phyloP scores from a whole-genome alignment of 2,329 filamentous ascomycete species.

The Pseudocercospora crystallina region DNA sequence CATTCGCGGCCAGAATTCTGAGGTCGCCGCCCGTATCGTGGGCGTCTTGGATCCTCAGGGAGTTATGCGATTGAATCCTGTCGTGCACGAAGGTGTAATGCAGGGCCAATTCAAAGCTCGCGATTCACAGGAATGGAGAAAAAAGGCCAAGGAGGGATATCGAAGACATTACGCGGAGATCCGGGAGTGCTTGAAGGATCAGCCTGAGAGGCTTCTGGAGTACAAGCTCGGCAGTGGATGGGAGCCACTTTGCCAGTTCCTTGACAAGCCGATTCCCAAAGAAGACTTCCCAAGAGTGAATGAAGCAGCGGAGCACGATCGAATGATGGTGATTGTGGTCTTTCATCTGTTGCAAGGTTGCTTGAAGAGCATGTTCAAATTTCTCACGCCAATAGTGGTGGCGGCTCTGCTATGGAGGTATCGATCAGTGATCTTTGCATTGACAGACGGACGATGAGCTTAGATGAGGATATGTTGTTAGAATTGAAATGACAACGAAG shows the following conservation, averaged over 20 bases:
- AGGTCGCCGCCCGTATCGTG: neutral
- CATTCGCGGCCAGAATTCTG: constrained; percentile 12
- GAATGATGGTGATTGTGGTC: constrained; percentile 11
- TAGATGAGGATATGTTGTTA: too few species aligned
- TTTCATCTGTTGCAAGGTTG: too few species aligned
- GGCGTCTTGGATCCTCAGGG: constrained; percentile 2
- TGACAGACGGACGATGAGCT: too few species aligned
- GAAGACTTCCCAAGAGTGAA: constrained; percentile 27
- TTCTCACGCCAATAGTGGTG: too few species aligned
- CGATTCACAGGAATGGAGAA: constrained; percentile 11
- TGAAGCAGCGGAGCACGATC: constrained; percentile 15
- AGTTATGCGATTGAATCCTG: constrained; percentile 1
- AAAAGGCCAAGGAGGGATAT: constrained; percentile 18
- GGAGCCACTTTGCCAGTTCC: constrained; percentile 33
- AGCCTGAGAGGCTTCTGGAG: constrained; percentile 32
- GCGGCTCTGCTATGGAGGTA: too few species aligned
- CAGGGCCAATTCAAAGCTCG: constrained; percentile 15
- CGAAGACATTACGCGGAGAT: constrained; percentile 20
- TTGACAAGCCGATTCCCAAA: constrained; percentile 27
- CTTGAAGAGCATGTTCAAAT: too few species aligned
- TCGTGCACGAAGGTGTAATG: constrained; percentile 16
- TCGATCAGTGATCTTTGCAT: too few species aligned
- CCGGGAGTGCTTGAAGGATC: constrained; percentile 13
- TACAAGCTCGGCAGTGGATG: constrained; percentile 30
- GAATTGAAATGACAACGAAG: too few species aligned